phyloP scores from a whole-genome alignment of 768 basidiomycete species.

The Mycena rebaudengoi region DNA sequence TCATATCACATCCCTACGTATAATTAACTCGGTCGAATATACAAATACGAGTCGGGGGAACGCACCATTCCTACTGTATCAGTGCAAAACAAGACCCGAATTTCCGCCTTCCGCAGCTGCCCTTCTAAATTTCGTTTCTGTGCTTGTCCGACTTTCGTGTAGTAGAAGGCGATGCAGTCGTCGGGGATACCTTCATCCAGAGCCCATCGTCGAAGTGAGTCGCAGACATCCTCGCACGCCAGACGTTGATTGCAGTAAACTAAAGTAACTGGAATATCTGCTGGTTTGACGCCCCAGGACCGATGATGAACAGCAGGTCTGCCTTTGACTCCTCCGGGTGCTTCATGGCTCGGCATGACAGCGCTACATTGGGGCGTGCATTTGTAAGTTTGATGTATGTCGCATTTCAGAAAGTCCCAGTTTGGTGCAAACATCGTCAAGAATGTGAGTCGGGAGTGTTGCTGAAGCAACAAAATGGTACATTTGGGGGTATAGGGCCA shows the following conservation, averaged over 20 bases:
- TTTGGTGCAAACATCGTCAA: constrained; percentile 17
- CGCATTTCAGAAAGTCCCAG: constrained; percentile 8
- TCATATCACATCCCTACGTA: too few relatives aligned
- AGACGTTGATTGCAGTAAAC: constrained; percentile 32
- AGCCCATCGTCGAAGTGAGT: constrained; percentile 27
- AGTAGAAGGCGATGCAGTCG: constrained; percentile 30
- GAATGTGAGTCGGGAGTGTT: constrained; percentile 20
- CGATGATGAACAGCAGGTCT: constrained; percentile 34
- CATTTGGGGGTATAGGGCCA: constrained; percentile 17
- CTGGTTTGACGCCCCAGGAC: not conserved
- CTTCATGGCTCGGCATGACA: constrained; percentile 32
- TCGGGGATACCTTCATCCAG: constrained; percentile 17
- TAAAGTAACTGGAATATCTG: constrained; percentile 29
- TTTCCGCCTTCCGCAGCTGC: constrained; percentile 11
- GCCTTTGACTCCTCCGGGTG: constrained; percentile 22
- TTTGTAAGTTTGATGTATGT: constrained; percentile 5
- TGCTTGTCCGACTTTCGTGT: constrained; percentile 29
- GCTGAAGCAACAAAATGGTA: constrained; percentile 27
- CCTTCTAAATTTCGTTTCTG: constrained; percentile 30
- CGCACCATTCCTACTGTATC: constrained; percentile 39
- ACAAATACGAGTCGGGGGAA: too few relatives aligned
- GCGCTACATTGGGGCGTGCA: constrained; percentile 34
- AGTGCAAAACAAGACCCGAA: constrained; percentile 33
- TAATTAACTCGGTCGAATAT: too few relatives aligned
- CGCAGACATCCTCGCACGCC: constrained; percentile 20